Evolutionary conservation across 2,329 filamentous ascomycete genomes (phyloP), one percentile per base, ranked within the genome.

Genomic region (Fusarium sp.): DNA sequence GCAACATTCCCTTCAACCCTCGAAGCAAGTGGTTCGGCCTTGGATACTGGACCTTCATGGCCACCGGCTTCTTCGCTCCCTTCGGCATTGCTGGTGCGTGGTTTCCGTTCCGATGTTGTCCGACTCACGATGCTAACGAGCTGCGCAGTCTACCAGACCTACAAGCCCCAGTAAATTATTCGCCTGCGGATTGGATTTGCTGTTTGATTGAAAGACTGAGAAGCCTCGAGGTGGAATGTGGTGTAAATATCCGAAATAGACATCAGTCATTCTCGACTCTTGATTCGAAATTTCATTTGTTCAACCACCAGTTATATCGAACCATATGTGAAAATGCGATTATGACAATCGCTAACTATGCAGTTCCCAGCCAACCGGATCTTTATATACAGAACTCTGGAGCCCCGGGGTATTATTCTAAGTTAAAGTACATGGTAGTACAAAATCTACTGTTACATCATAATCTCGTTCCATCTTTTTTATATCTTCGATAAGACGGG

Each of bases 1-100:
- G 89, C 88, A 98, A 98, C 90, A 86, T 99, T 76, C 96, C 96
- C 77, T 99, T 99, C 91, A 97, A 99, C 89, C 93, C 96, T 77
- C 89, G 94, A 86, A 95, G 91, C 82, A 93, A 91, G 86, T 93
- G 89, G 86, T 99, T 99, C 83, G 90, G 87, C 76, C 72, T 94
- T 78, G 89, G 92, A 85, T 99, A 93, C 91, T 97, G 94, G 92
- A 82, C 82, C 73, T 96, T 93, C 87, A 82, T 83, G 79, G 81
- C 79, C 78, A 81, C 84, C 70, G 89, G 88, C 71, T 91, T 91
- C 83, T 81, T 85, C 77, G 79, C 86, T 63, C 91, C 91, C 75
- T 91, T 92, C 82, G 88, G 86, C 79, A 89, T 92, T 81, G 85
- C 88, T 75, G 81, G 89, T 91, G 82, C 80, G 89, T 88, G 65